Conservation (phyloP, 192 early-diverging fungal species). For the Backusella macrospora region DNA sequence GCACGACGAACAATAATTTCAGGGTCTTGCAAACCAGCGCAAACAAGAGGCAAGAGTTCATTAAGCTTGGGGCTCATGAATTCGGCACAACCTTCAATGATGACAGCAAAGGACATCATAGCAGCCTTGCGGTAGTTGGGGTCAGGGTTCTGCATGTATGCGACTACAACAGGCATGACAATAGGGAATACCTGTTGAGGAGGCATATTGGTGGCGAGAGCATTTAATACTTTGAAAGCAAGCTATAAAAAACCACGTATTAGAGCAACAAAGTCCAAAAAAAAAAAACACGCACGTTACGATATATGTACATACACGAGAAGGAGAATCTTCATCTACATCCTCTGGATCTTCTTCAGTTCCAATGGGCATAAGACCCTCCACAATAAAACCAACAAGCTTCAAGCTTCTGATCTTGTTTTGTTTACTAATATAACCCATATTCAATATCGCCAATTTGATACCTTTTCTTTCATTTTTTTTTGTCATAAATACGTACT, state of each 20-base stretch:
- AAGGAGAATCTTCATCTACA: slow-evolving; percentile 81
- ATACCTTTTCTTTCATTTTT: not conserved
- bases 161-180: slow-evolving; percentile 69
- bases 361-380: slow-evolving; percentile 80
- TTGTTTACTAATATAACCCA: slow-evolving; percentile 55
- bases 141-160: slow-evolving; percentile 79
- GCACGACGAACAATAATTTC: slow-evolving; percentile 79
- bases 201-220: slow-evolving; percentile 80
- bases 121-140: slow-evolving; percentile 81
- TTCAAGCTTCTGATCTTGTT: slow-evolving; percentile 84
- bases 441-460: not conserved
- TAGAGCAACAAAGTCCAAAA: not conserved
- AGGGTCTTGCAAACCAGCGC: slow-evolving; percentile 79
- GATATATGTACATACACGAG: slow-evolving; percentile 37
- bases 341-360: slow-evolving; percentile 82
- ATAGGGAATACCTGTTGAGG: slow-evolving; percentile 88
- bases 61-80: slow-evolving; percentile 76
- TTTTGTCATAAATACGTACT: slow-evolving; percentile 53
- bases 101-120: slow-evolving; percentile 82
- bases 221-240: slow-evolving; percentile 71
- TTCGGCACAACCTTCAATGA: slow-evolving; percentile 88
- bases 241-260: slow-evolving; percentile 31
- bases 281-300: too few relatives aligned
- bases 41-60: slow-evolving; percentile 78
- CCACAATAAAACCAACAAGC: slow-evolving; percentile 78